Evolutionary conservation across 2,329 filamentous ascomycete genomes (phyloP), one percentile per base, ranked within the genome.

Genomic region (Xylaria sp.): DNA sequence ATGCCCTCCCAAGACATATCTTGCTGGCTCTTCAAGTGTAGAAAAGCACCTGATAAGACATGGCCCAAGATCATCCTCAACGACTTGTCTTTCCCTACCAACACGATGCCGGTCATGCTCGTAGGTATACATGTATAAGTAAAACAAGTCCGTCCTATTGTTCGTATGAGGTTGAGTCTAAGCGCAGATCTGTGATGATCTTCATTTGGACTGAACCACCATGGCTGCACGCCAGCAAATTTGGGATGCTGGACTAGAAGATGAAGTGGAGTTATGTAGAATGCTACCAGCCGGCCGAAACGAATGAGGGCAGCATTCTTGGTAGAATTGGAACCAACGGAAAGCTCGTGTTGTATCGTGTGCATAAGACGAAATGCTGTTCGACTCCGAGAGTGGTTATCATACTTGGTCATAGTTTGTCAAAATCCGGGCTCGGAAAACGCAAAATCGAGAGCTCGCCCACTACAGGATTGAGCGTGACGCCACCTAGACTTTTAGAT

Each of bases 281-380:
- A 51, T 54, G 15, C 35, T n/a, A 43, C 49, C 8, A 25, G 38
- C 15, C 19, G 19, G 31, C 44, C 17, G 8, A 54, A 51, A 17
- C 19, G 43, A 40, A 43, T 27, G 35, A 21, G n/a, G 29, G 49
- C 23, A 29, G 27, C 37, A 37, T 31, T 57, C 38, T 40, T 54
- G 31, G 38, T 38, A 19, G 38, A 40, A 49, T 62, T 54, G 44
- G 41, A 56, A 49, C 23, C 25, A 35, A 55, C 23, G 46, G 21
- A 63, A 54, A 8, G 58, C 13, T 33, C 41, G 49, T 31, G 27
- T 61, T 54, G 54, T 61, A 63, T 61, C 53, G 49, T 40, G 57
- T 49, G 51, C 46, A 47, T 51, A 43, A 49, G 33, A n/a, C n/a
- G n/a, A 33, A 56, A 60, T 58, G 48, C 49, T 52, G 37, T 37